Base-by-base conservation (phyloP, 305 asterid genomes). In the Coffea humblotiana region DNA sequence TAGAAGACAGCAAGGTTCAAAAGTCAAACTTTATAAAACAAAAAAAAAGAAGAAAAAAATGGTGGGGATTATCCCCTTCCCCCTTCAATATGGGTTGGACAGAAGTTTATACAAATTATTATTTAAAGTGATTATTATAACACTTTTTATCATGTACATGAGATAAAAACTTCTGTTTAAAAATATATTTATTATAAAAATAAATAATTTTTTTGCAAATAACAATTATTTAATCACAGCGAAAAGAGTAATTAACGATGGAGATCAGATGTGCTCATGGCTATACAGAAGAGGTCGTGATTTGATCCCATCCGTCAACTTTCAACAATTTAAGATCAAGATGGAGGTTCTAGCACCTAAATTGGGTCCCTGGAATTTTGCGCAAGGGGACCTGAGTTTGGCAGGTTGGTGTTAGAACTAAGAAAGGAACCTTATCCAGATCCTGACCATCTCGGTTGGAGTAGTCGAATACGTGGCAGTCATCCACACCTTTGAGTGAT, bases 401-500 rank as follows among this genome's bases (percentile, higher is more conserved):
- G 11, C 0, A 60, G 82, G 25, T 72, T 77, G 27, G 58, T 25
- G 61, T 35, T 21, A 21, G 32, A 56, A 60, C 49, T 35, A 25
- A 21, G 32, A 56, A 58, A 40, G 81, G 29, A 73, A 48, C 88
- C 91, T 90, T 86, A 88, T 88, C 94, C 85, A 21, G 13, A 71
- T 25, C 61, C 6, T 54, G 52, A 43, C 67, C 1, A 65, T 81
- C 69, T 75, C 43, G 75, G 75, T 74, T 56, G 13, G 43, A 40
- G 43, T 47, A 72, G 54, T 40, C 32, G 11, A 48, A 85, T 84
- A 86, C 91, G 89, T 88, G 92, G 90, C 89, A 84, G 37, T 54
- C 74, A 18, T 47, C 32, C 37, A 63, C 76, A 70, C 35, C 45
- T 51, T 21, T 69, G 0, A 8, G 11, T 23, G 72, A 71, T 65